Conservation (phyloP, 768 basidiomycete species). For the Russula virescens region DNA sequence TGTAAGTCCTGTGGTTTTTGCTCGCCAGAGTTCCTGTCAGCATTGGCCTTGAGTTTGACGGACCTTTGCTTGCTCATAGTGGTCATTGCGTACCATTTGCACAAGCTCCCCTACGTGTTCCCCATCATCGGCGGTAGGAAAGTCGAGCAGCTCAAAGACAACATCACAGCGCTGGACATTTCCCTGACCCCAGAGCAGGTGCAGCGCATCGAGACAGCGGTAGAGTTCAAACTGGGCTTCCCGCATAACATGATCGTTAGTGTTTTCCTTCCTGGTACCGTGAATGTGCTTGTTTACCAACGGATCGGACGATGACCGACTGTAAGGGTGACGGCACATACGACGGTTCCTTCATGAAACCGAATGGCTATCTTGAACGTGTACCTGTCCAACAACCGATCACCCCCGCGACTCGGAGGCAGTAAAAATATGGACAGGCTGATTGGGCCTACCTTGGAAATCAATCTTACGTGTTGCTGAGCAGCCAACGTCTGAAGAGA, state of each 20-base stretch:
- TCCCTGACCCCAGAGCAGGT: constrained; percentile 39
- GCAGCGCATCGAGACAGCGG: constrained; percentile 35
- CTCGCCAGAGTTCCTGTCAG: neutral
- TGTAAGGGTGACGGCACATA: constrained; percentile 4
- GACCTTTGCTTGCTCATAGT: constrained; percentile 26
- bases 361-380: neutral
- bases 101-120: constrained; percentile 44
- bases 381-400: constrained; percentile 4
- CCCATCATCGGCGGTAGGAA: constrained; percentile 45
- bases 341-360: neutral
- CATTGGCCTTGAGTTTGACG: neutral
- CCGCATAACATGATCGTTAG: constrained; percentile 27
- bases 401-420: neutral
- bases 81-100: constrained; percentile 44
- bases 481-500: too few species aligned
- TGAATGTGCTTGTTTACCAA: too few species aligned
- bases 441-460: too few species aligned
- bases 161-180: constrained; percentile 42
- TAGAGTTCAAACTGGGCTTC: constrained; percentile 41
- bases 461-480: too few species aligned
- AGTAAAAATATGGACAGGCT: neutral
- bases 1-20: neutral
- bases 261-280: neutral
- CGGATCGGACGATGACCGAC: neutral
- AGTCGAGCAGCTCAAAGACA: constrained; percentile 41